phyloP scores from a whole-genome alignment of 2,329 filamentous ascomycete genomes.

The Falciphora oryzae region DNA sequence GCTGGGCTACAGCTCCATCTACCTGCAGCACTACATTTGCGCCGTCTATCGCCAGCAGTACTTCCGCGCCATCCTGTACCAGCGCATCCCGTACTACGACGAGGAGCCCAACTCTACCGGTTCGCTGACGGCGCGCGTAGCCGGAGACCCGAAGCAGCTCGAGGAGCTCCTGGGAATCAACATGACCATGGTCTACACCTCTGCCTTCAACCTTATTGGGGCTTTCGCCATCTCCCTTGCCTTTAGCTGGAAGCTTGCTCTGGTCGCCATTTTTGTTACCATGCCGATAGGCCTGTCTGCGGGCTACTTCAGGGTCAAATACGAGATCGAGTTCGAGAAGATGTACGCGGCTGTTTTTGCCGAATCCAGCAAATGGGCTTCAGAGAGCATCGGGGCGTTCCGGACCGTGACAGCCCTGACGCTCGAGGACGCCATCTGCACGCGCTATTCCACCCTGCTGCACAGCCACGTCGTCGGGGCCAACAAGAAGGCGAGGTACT shows the following conservation, averaged over 20 bases:
- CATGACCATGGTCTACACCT: constrained; percentile 56
- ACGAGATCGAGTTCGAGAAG: constrained; percentile 62
- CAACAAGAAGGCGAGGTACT: constrained; percentile 54
- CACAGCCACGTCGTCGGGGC: constrained; percentile 53
- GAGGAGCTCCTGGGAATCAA: constrained; percentile 59
- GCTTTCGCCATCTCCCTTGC: constrained; percentile 61
- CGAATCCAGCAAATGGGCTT: constrained; percentile 67
- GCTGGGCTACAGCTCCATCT: constrained; percentile 33
- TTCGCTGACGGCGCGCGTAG: constrained; percentile 50
- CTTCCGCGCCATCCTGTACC: constrained; percentile 52
- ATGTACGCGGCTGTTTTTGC: constrained; percentile 65
- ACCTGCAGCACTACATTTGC: constrained; percentile 42
- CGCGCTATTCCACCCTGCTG: constrained; percentile 56
- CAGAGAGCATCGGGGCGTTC: constrained; percentile 68
- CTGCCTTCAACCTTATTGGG: constrained; percentile 60
- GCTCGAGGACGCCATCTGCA: constrained; percentile 59
- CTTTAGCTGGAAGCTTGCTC: constrained; percentile 71
- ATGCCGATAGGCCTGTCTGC: constrained; percentile 43
- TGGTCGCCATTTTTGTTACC: constrained; percentile 60
- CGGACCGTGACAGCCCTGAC: constrained; percentile 66
- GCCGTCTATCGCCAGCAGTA: constrained; percentile 54
- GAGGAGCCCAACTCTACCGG: constrained; percentile 53
- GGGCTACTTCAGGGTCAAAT: constrained; percentile 46
- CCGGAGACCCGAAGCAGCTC: constrained; percentile 51
- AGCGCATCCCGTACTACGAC: constrained; percentile 57